Percentiles rank a stretch among this genome's conserved stretches.
phyloP scores from a whole-genome alignment of 306 rosid genomes.

The Pterocarpus santalinus region DNA sequence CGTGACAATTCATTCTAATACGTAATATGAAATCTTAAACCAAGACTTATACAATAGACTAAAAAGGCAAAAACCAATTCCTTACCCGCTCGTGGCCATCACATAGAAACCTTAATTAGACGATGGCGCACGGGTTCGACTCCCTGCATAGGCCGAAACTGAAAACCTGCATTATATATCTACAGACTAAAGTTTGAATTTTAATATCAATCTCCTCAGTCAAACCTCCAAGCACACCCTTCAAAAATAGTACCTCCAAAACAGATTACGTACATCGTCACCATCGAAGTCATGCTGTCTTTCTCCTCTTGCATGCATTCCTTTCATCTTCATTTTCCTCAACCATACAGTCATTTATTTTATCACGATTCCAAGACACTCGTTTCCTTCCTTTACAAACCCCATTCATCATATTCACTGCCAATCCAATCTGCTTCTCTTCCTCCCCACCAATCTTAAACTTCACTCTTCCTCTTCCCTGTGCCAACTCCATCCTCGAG shows the following conservation, averaged over 20 bases:
- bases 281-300: not conserved
- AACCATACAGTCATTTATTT: slow-evolving; percentile 28
- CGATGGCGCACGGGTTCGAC: not conserved
- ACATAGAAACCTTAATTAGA: not conserved
- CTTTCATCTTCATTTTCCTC: slow-evolving; percentile 43
- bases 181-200: not conserved
- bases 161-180: not conserved
- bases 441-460: slow-evolving; percentile 57
- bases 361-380: slow-evolving; percentile 51
- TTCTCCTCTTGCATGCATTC: slow-evolving; percentile 39
- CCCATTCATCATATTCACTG: slow-evolving; percentile 49
- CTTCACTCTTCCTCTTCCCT: slow-evolving; percentile 61
- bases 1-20: too few species aligned
- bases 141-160: not conserved
- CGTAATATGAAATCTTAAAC: too few species aligned
- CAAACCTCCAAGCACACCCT: not conserved
- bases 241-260: too few species aligned
- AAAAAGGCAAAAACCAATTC: too few species aligned
- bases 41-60: too few species aligned
- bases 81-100: not conserved
- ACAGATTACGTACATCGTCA: not conserved
- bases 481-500: slow-evolving; percentile 37
- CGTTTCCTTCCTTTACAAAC: slow-evolving; percentile 61
- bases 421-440: slow-evolving; percentile 38
- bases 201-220: not conserved